Conservation (phyloP, 768 basidiomycete genomes). For the Termitomyces sp. region DNA sequence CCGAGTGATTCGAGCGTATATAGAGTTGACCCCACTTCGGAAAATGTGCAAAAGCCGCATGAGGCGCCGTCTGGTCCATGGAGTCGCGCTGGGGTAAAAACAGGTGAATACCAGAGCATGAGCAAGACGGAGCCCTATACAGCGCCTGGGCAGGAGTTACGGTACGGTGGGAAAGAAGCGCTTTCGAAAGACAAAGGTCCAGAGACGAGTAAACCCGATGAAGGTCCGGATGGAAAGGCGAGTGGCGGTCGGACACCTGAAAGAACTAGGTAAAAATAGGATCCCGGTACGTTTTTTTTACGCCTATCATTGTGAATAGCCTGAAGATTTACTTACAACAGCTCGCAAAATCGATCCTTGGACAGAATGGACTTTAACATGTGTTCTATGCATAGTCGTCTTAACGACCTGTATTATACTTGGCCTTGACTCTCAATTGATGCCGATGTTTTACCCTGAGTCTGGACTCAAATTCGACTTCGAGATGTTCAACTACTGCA, state of each 20-base stretch:
- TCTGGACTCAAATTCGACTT: background rate
- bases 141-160: constrained; percentile 22
- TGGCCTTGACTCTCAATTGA: background rate
- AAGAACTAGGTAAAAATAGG: constrained; percentile 6
- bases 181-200: constrained; percentile 25
- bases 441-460: background rate
- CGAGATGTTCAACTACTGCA: too few relatives aligned
- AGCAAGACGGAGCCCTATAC: constrained; percentile 27
- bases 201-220: constrained; percentile 24
- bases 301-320: background rate
- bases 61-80: constrained; percentile 43
- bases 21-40: constrained; percentile 39
- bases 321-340: background rate
- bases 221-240: constrained; percentile 33
- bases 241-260: constrained; percentile 30
- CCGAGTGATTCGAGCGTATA: constrained; percentile 34
- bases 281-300: background rate
- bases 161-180: constrained; percentile 21
- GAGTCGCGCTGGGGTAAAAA: constrained; percentile 34
- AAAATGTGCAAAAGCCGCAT: constrained; percentile 40
- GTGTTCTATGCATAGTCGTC: background rate
- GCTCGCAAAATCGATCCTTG: background rate
- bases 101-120: constrained; percentile 27
- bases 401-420: background rate
- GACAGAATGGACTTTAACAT: background rate